phyloP scores from a whole-genome alignment of 805 yeast genomes.

The Komagataella ulmi region DNA sequence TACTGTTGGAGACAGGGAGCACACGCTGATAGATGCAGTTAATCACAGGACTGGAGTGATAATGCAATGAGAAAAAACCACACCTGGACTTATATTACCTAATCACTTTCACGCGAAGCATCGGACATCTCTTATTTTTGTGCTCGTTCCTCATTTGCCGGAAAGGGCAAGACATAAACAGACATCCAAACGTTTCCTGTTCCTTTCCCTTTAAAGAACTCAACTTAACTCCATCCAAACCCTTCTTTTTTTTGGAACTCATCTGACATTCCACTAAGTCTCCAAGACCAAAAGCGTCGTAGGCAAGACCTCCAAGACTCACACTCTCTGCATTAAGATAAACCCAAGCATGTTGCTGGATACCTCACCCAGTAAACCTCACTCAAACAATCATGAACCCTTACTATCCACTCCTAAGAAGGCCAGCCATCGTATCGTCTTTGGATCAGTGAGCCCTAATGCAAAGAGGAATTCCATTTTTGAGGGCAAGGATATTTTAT shows the following conservation, averaged over 20 bases:
- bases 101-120: neutral
- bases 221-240: neutral
- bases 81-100: neutral
- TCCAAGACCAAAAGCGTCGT: neutral
- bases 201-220: neutral
- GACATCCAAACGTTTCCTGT: neutral
- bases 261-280: neutral
- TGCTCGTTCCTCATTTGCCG: neutral
- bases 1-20: neutral
- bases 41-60: neutral
- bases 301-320: neutral
- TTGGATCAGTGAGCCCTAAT: slow-evolving; percentile 18
- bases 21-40: neutral
- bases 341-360: neutral
- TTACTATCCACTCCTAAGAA: neutral
- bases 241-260: neutral
- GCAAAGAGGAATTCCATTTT: slow-evolving; percentile 12
- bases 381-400: neutral
- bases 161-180: neutral
- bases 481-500: slow-evolving; percentile 12
- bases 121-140: neutral
- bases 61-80: neutral
- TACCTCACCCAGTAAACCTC: neutral
- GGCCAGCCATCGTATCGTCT: slow-evolving; percentile 14
- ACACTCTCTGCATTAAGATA: neutral